Conservation (phyloP, 1,284 basidiomycete species). For the Agroathelia rolfsii region DNA sequence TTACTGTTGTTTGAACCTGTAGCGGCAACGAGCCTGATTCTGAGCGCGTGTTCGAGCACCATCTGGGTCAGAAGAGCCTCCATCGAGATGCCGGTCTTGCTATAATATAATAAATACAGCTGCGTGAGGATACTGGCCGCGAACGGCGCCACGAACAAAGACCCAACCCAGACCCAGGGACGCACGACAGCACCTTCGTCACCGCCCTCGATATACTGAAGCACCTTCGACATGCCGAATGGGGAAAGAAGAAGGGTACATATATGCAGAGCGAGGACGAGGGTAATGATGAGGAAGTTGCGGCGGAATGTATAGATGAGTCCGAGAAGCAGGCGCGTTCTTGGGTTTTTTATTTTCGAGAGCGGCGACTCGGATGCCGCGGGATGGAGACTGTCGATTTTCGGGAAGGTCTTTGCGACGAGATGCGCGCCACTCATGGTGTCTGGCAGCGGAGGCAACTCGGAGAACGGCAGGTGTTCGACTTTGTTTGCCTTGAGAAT, state of each 20-base stretch:
- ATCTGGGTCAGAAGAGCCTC: constrained; percentile 32
- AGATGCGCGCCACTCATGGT: constrained; percentile 31
- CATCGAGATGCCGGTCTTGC: constrained; percentile 1
- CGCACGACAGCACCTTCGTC: constrained; percentile 10
- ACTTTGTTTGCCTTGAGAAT: constrained; percentile 17
- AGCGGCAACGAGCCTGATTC: constrained; percentile 32
- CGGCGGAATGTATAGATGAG: too few relatives aligned
- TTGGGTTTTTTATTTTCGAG: too few relatives aligned
- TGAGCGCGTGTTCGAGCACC: constrained; percentile 31
- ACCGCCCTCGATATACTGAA: constrained; percentile 33
- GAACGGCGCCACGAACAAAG: constrained; percentile 22
- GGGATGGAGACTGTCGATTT: constrained; percentile 32
- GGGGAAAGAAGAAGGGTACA: too few relatives aligned
- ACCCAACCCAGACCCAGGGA: constrained; percentile 16
- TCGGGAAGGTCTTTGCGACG: constrained; percentile 24
- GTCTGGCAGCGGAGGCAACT: constrained; percentile 1
- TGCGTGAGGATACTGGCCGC: constrained; percentile 13
- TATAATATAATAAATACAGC: constrained; percentile 16
- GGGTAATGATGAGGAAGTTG: too few relatives aligned
- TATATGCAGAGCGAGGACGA: too few relatives aligned
- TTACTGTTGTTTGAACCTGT: too few relatives aligned
- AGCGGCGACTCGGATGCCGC: too few relatives aligned
- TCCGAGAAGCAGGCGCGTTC: too few relatives aligned
- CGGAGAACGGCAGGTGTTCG: background rate
- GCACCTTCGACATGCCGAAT: too few relatives aligned